Evolutionary conservation across 345 rosid species (phyloP).

Genomic region (Noccaea caerulescens): DNA sequence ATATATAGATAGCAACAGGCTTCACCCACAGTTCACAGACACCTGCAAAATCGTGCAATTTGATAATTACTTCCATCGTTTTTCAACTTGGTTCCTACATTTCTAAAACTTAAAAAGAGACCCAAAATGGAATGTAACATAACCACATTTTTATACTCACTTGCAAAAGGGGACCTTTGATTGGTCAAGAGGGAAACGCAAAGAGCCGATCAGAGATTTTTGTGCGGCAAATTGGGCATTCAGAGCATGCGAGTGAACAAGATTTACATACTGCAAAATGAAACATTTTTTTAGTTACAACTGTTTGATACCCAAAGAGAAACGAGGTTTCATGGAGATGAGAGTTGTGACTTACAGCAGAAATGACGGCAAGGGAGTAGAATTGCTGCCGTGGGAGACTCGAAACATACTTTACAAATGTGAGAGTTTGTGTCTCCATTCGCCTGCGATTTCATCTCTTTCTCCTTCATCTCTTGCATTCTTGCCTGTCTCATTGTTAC

Average conservation of each 20-base stretch:
- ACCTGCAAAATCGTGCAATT: slow-evolving; percentile 35
- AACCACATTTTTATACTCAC: slow-evolving; percentile 2
- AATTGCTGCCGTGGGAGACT: slow-evolving; percentile 93
- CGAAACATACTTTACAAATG: slow-evolving; percentile 96
- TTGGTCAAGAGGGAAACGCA: slow-evolving; percentile 79
- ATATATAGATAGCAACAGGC: slow-evolving; percentile 42
- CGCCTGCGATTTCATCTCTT: slow-evolving; percentile 67
- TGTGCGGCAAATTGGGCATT: slow-evolving; percentile 98
- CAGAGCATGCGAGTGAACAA: slow-evolving; percentile 95
- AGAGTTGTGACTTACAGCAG: slow-evolving; percentile 68
- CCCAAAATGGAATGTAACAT: slow-evolving; percentile 6
- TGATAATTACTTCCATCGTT: neutral
- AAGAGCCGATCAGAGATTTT: slow-evolving; percentile 91
- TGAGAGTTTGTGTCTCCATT: slow-evolving; percentile 90
- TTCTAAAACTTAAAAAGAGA: slow-evolving; percentile 16
- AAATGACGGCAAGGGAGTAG: slow-evolving; percentile 99
- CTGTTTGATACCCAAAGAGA: neutral
- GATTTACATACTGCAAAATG: slow-evolving; percentile 87
- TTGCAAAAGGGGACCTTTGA: slow-evolving; percentile 28
- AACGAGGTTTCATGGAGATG: slow-evolving; percentile 12
- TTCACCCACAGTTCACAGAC: slow-evolving; percentile 2
- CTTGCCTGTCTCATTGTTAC: slow-evolving; percentile 64
- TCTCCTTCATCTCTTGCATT: slow-evolving; percentile 99
- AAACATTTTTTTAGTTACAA: slow-evolving; percentile 1
- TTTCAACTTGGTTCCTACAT: neutral